These are phyloP conservation scores for Chrysanthemum lavandulifolium DNA, from an alignment of 129 eudicot genomes.

Conservation along the genomic window DNA sequence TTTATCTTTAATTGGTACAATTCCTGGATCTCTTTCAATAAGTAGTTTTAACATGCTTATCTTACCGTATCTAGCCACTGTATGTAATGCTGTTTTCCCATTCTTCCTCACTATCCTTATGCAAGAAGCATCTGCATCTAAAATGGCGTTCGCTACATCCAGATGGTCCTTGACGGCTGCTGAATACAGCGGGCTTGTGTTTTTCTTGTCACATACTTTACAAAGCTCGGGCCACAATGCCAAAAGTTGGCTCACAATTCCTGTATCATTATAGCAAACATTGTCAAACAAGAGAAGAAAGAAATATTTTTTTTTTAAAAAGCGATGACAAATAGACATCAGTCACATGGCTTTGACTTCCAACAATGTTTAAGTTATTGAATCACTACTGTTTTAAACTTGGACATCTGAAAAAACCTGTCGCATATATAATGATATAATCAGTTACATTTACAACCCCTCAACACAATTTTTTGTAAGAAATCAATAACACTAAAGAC, in stretches of 20 bases:
- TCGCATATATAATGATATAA: too few relatives aligned
- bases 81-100: slow-evolving; percentile 90
- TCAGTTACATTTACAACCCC: background rate
- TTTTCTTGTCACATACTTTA: slow-evolving; percentile 58
- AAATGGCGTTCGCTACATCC: slow-evolving; percentile 79
- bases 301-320: too few relatives aligned
- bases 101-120: slow-evolving; percentile 71
- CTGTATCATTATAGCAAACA: slow-evolving; percentile 39
- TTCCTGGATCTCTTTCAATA: slow-evolving; percentile 63
- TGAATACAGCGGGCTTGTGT: slow-evolving; percentile 85
- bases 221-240: slow-evolving; percentile 82
- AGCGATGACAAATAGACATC: too few relatives aligned
- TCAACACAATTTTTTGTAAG: background rate
- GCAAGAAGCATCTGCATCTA: slow-evolving; percentile 69
- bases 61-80: slow-evolving; percentile 75
- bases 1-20: slow-evolving; percentile 82
- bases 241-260: slow-evolving; percentile 64
- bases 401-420: background rate
- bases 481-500: background rate
- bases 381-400: background rate
- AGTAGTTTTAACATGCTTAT: slow-evolving; percentile 63
- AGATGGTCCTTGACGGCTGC: slow-evolving; percentile 78
- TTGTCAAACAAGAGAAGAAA: background rate
- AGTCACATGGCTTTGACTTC: too few relatives aligned
- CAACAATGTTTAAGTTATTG: background rate